Evolutionary conservation across 352 stramenopile species (phyloP), one percentile per base, ranked within the genome.

Genomic region (Globisporangium cystogenes): DNA sequence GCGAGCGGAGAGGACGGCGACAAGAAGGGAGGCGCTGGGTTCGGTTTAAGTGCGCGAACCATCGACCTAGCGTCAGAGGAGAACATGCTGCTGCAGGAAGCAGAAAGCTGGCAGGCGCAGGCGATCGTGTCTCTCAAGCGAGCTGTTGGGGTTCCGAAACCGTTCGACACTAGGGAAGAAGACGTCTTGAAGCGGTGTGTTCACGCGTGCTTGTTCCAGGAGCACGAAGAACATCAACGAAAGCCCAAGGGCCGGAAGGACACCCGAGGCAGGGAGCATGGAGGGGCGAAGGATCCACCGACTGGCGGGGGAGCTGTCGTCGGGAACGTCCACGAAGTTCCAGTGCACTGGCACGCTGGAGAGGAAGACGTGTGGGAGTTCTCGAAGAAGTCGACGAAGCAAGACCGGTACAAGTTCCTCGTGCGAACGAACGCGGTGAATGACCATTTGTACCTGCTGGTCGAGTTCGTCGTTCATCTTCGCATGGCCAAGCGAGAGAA

Each of bases 321-420:
- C 7, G 82, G 82, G 1, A 93, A 93, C 47, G 72, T 93, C 21
- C 82, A 86, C 39, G 76, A 90, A 47, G 80, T 93, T 18, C 75
- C 82, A 15, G 79, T 93, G 12, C 70, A 76, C 40, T 93, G 82
- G 79, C 81, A 74, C 37, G 59, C 71, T 29, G 53, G 68, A 1
- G 75, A 89, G 69, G 82, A 93, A 62, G 82, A 90, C 29, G 69
- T 92, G 20, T 92, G 82, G 82, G 71, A 90, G 49, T 90, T 92
- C 49, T 92, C 82, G 1, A 77, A 76, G 42, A 82, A 82, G 36
- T 60, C 82, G 7, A 92, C 82, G 1, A 90, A 89, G 51, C 59
- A 82, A 42, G 64, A 87, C 52, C 86, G 85, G 60, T 92, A 92
- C 67, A 92, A 92, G 51, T 92, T 92, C 50, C 64, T 92, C 1